Evolutionary conservation across 2,329 filamentous ascomycete species (phyloP), one percentile per base, ranked within the genome.

Genomic region (Verticillium longisporum): DNA sequence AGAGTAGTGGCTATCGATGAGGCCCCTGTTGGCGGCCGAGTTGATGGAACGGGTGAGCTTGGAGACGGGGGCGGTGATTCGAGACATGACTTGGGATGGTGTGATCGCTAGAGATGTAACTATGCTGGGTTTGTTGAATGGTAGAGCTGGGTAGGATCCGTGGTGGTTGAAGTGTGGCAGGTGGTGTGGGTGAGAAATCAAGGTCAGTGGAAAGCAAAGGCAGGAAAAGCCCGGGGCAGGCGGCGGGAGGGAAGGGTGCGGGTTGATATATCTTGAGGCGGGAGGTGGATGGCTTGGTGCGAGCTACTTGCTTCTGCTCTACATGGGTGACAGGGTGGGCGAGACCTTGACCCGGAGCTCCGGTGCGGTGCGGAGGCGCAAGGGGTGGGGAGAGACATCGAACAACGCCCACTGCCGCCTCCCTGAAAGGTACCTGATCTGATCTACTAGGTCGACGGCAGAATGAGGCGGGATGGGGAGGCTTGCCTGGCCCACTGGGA

Each of bases 31-130:
- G 26, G 78, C 71, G n/a, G 79, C 73, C 61, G 78, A 73, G 69
- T 74, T 72, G 64, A 83, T 68, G 56, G 76, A 74, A 64, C 81
- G 77, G 65, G 78, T 65, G 68, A 83, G 74, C 73, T 82, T 82
- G 69, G 75, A 71, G 65, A 78, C 72, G 70, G 80, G 79, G 55
- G 77, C 75, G 15, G 80, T 79, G 63, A 83, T 74, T 69, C 81
- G 74, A 56, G 81, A 81, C 77, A 83, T 83, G 61, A 21, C 72
- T 45, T 7, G n/a, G 33, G 26, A 54, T 14, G 15, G 32, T n/a
- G 34, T 56, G 34, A 18, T 31, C 38, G 58, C 26, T 26, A 3
- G 3, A 26, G 26, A 26, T 26, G 26, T 2, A 26, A 26, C 26
- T 26, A 26, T 26, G 3, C 3, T 26, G 26, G 26, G 26, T 26